phyloP scores from a whole-genome alignment of 164 flowering plant genomes.

The Buxus sempervirens region DNA sequence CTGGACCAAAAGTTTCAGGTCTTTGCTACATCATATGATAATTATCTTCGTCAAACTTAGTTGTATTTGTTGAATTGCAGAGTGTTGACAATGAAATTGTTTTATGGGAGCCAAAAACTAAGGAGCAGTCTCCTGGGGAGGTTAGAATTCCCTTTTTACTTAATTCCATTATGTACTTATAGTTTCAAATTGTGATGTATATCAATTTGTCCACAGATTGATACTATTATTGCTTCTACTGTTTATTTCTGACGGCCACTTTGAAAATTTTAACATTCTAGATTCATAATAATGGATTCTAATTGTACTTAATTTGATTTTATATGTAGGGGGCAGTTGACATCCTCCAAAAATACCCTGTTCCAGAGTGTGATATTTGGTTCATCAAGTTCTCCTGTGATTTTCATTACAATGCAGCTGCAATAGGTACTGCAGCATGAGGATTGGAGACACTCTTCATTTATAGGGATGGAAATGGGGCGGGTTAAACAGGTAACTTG shows the following conservation, averaged over 20 bases:
- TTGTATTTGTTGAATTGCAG: slow-evolving; percentile 33
- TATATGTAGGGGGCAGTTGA: slow-evolving; percentile 62
- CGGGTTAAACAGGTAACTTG: no score
- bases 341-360: slow-evolving; percentile 94
- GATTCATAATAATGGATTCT: neutral
- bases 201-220: neutral
- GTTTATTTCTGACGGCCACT: no score
- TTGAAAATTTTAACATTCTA: no score
- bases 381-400: slow-evolving; percentile 98
- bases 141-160: slow-evolving; percentile 27
- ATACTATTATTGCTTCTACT: neutral
- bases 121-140: slow-evolving; percentile 95
- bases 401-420: slow-evolving; percentile 75
- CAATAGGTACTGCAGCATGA: slow-evolving; percentile 57
- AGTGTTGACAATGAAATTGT: slow-evolving; percentile 97
- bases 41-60: no score
- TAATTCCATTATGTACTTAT: neutral
- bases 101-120: slow-evolving; percentile 89
- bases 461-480: no score
- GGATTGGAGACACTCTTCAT: no score
- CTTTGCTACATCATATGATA: no score
- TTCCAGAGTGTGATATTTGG: slow-evolving; percentile 98
- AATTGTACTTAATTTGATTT: neutral
- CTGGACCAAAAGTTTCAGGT: no score
- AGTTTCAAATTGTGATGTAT: neutral